Evolutionary conservation across 2,329 filamentous ascomycete genomes (phyloP).

Genomic region (Aspergillus melleus): DNA sequence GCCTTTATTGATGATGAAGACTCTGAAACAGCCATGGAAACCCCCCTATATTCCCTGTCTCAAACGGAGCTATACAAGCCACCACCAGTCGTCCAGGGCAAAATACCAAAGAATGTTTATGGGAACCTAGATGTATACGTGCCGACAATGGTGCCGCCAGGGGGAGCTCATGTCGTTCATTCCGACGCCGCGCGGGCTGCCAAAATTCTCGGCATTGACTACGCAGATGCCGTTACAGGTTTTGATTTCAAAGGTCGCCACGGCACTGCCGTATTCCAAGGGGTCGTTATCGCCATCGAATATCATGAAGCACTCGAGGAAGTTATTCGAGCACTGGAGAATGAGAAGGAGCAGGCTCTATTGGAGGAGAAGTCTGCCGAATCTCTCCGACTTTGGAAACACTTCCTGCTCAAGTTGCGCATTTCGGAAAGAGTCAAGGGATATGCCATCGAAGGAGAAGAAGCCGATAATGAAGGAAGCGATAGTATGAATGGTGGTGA

Average conservation of each 20-base stretch:
- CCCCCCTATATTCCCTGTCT: slow-evolving; percentile 56
- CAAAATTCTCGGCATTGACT: slow-evolving; percentile 75
- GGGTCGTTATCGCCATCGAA: slow-evolving; percentile 73
- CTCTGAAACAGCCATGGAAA: slow-evolving; percentile 55
- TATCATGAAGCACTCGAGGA: slow-evolving; percentile 70
- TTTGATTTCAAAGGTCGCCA: slow-evolving; percentile 85
- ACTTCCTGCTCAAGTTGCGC: slow-evolving; percentile 61
- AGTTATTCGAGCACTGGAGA: slow-evolving; percentile 66
- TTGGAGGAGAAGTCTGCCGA: slow-evolving; percentile 54
- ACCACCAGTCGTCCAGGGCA: slow-evolving; percentile 71
- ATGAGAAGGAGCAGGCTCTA: slow-evolving; percentile 65
- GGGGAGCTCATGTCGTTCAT: slow-evolving; percentile 58
- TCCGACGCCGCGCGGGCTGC: slow-evolving; percentile 69
- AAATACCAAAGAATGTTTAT: slow-evolving; percentile 63
- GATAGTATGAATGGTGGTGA: slow-evolving; percentile 32
- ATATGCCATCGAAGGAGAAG: slow-evolving; percentile 44
- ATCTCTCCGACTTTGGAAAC: slow-evolving; percentile 58
- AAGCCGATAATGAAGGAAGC: slow-evolving; percentile 38
- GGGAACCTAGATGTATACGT: slow-evolving; percentile 66
- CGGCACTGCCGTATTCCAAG: slow-evolving; percentile 79
- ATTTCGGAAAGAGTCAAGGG: slow-evolving; percentile 73
- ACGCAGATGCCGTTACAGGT: slow-evolving; percentile 83
- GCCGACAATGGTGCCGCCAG: slow-evolving; percentile 62
- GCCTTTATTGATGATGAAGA: slow-evolving; percentile 37
- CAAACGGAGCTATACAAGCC: slow-evolving; percentile 72